These are phyloP conservation scores for Eucalyptus polybractea DNA, from an alignment of 345 rosid genomes.

Conservation along the genomic window DNA sequence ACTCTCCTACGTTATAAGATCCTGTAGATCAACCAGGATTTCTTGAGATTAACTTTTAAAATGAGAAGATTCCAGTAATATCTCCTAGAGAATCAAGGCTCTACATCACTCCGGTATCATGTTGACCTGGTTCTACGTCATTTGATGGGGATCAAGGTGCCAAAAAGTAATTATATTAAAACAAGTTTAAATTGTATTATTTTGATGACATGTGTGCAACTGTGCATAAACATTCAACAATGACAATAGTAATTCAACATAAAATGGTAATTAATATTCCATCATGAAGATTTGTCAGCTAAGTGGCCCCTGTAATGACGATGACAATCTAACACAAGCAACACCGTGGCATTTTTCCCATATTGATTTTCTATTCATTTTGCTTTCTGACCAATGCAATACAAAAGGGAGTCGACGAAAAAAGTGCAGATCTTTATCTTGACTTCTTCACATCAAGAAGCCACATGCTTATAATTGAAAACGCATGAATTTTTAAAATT, in stretches of 20 bases:
- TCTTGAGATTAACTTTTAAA: background rate
- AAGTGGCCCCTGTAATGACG: background rate
- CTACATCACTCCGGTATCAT: background rate
- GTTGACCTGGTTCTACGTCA: background rate
- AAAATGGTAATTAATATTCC: background rate
- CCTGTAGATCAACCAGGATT: background rate
- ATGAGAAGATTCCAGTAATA: background rate
- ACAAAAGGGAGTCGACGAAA: background rate
- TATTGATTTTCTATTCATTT: background rate
- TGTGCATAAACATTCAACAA: background rate
- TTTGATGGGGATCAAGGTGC: background rate
- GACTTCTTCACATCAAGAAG: background rate
- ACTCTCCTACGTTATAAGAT: background rate
- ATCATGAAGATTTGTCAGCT: background rate
- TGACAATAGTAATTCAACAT: background rate
- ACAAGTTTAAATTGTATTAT: background rate
- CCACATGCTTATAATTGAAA: background rate
- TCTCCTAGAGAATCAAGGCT: background rate
- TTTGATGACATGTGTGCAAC: background rate
- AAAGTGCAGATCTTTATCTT: background rate
- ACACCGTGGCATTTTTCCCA: background rate
- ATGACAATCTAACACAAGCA: background rate
- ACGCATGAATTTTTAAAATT: background rate
- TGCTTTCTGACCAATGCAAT: background rate
- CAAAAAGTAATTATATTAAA: background rate